Evolutionary conservation across 257 asterid species (phyloP).

Genomic region (Fraxinus excelsior): DNA sequence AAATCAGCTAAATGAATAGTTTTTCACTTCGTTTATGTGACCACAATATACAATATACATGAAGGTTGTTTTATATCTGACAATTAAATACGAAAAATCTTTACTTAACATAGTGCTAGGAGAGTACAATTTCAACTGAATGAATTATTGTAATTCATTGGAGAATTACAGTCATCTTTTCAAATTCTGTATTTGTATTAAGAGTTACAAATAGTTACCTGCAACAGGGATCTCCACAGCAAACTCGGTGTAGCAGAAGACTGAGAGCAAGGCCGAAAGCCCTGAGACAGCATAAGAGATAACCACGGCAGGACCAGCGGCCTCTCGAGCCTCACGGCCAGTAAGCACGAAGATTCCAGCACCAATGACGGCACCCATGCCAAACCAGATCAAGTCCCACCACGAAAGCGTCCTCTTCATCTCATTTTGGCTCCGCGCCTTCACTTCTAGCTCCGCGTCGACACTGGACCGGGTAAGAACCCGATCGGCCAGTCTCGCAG

Average conservation of each 20-base stretch:
- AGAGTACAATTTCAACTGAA: background rate
- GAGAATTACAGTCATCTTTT: slow-evolving; percentile 2
- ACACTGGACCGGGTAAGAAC: slow-evolving; percentile 53
- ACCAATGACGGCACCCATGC: slow-evolving; percentile 89
- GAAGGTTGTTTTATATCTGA: background rate
- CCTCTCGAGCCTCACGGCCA: slow-evolving; percentile 49
- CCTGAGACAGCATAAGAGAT: slow-evolving; percentile 71
- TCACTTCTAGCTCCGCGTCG: slow-evolving; percentile 56
- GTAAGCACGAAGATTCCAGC: slow-evolving; percentile 88
- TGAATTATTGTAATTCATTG: background rate
- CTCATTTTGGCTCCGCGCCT: slow-evolving; percentile 49
- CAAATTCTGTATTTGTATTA: background rate
- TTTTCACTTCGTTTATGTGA: background rate
- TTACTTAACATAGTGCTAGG: background rate
- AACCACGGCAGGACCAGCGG: slow-evolving; percentile 82
- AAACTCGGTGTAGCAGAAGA: slow-evolving; percentile 85
- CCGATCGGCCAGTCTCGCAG: slow-evolving; percentile 57
- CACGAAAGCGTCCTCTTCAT: slow-evolving; percentile 77
- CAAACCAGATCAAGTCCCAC: slow-evolving; percentile 95
- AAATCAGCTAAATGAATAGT: background rate
- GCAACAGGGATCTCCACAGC: slow-evolving; percentile 91
- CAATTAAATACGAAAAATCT: background rate
- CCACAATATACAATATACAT: background rate
- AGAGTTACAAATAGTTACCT: slow-evolving; percentile 32
- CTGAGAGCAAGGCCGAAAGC: slow-evolving; percentile 79